Base-by-base conservation (phyloP, 495 filamentous ascomycete genomes). In the Xylaria longipes region DNA sequence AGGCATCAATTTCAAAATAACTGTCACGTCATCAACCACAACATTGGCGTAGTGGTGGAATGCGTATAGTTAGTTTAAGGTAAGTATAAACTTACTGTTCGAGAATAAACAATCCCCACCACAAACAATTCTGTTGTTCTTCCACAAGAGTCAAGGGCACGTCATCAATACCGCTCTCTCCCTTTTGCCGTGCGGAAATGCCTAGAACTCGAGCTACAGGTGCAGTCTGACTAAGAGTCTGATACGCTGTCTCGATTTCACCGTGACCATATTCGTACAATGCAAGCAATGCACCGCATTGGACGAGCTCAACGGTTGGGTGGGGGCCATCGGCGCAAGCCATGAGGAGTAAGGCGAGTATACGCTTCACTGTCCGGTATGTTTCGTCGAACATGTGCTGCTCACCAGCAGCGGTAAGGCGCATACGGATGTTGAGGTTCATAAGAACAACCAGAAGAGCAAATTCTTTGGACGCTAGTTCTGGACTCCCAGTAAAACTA, bases 211-310 rank as follows among this genome's bases (percentile, higher is more conserved):
- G 29, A 33, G 77, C 72, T 17, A 70, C 71, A 11, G 70, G 65
- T 1, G 71, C 75, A 0, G 74, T 73, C 72, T 79, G 77, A 48
- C 74, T 75, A 2, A 80, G 71, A 11, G 78, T 80, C 35, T 72
- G 65, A 70, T 80, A 80, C 33, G 78, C 78, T 5, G 73, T 67
- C 17, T 66, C 60, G 22, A 74, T 69, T 25, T 78, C 72, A 35
- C 78, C 78, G 72, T 80, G 78, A 17, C 78, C 78, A 65, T 78
- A 80, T 70, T 80, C 78, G 54, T 80, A 80, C 43, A 80, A 72
- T 22, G 76, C 75, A 35, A 79, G 27, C 72, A 80, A 72, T 17
- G 73, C 74, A 35, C 72, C 76, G 52, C 73, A 75, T 68, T 80
- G 78, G 29, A 79, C 75, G 15, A 75, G 37, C 71, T 76, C 76